Evolutionary conservation across 768 basidiomycete species (phyloP), one percentile per base, ranked within the genome.

Genomic region (Hypsizygus marmoreus): DNA sequence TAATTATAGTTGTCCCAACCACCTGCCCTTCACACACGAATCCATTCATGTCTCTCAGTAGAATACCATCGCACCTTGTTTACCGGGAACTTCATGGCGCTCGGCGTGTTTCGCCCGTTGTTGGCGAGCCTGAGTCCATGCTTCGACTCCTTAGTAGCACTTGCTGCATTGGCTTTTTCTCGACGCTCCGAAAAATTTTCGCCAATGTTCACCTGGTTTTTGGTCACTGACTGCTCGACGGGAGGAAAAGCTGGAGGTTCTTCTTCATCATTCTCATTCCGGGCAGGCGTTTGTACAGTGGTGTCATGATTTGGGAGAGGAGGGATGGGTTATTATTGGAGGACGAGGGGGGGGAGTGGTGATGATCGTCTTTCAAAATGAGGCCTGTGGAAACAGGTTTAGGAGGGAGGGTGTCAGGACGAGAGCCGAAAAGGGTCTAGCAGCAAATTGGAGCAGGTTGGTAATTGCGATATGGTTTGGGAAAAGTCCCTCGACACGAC

Each of bases 11-110:
- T 24, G 3, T 19, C 22, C 14, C 58, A 38, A 17, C 49, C 41
- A 8, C 49, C 44, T 13, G 47, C 39, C 37, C 22, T 44, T 14
- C 60, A 35, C 5, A 61, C 41, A 16, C 49, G 51, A 40, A 54
- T 58, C 10, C 57, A 55, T 34, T 58, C 47, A 47, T 9, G 56
- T 32, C 20, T 56, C 50, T 60, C 57, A 63, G 16, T 38, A 23
- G 42, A 32, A 63, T 8, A 63, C 56, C 23, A 20, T 22, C 29
- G 58, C 47, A 5, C 61, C 57, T 43, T 50, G 51, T 40, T 29
- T 53, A 4, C 58, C 58, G 0, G 56, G 60, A 11, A 32, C 30
- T 12, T 22, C 13, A 8, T 32, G n/a, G 13, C 29, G 17, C 13
- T 22, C 14, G 6, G 50, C 50, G 25, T 46, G 13, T 5, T 42